Conservation (phyloP, 495 filamentous ascomycete genomes). For the Hypoxylon perforatum region DNA sequence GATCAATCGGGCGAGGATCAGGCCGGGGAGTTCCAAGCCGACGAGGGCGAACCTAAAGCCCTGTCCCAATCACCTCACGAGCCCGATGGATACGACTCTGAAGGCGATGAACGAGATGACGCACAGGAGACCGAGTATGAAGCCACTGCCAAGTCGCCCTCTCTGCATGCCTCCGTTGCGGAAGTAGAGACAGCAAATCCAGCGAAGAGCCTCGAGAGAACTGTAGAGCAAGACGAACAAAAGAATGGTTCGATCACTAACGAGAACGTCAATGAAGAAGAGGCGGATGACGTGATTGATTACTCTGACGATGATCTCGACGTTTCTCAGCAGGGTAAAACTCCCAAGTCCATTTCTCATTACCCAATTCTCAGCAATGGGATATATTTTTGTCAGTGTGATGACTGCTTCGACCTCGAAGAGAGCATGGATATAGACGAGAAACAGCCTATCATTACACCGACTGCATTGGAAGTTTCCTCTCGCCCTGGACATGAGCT, state of each 20-base stretch:
- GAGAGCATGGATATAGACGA: constrained; percentile 17
- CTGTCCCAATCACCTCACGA: too few species aligned
- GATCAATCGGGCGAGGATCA: too few species aligned
- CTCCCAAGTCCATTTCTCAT: constrained; percentile 13
- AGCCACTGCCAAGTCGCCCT: constrained; percentile 27
- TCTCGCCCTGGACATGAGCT: too few species aligned
- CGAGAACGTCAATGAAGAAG: constrained; percentile 9
- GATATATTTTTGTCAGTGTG: constrained; percentile 23
- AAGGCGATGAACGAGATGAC: too few species aligned
- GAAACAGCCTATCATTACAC: too few species aligned
- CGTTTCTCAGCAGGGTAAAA: constrained; percentile 43
- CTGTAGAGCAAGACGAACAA: constrained; percentile 39
- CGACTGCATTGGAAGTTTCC: too few species aligned
- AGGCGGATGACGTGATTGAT: constrained; percentile 42
- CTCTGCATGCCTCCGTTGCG: constrained; percentile 10
- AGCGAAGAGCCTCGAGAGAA: constrained; percentile 25
- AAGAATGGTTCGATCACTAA: constrained; percentile 42
- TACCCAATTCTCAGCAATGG: constrained; percentile 1
- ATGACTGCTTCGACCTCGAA: constrained; percentile 37
- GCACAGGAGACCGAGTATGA: constrained; percentile 33
- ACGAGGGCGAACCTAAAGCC: too few species aligned
- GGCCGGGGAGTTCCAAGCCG: too few species aligned
- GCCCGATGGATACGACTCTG: too few species aligned
- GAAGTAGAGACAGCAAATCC: constrained; percentile 3
- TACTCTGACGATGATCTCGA: constrained; percentile 45